Percentiles rank a stretch among this genome's conserved stretches.
Evolutionary conservation across 1,284 basidiomycete genomes (phyloP).

Genomic region (Rhodotorula sp.): DNA sequence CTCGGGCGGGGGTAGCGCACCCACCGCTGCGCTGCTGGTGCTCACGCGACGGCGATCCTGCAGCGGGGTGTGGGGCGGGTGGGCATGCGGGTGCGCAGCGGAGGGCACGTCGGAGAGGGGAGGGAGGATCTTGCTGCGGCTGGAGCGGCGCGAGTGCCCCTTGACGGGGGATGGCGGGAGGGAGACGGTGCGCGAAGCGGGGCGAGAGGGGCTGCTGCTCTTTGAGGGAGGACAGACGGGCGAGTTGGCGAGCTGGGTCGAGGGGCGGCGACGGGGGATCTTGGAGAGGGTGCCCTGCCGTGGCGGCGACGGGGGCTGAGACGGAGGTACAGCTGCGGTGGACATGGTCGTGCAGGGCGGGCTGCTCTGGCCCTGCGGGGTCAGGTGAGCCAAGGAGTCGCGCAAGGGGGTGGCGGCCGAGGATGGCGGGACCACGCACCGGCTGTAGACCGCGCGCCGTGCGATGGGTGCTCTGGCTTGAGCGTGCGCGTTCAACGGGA

Average conservation of each 20-base stretch:
- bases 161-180: background rate
- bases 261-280: conserved; percentile 12
- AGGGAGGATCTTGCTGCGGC: background rate
- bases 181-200: background rate
- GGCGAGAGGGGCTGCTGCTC: background rate
- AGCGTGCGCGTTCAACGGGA: no score
- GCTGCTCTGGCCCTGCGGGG: no score
- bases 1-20: background rate
- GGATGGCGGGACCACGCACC: no score
- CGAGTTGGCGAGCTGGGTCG: background rate
- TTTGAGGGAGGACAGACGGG: no score
- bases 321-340: background rate
- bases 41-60: background rate
- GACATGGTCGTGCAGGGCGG: background rate
- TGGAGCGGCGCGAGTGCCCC: background rate
- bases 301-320: background rate
- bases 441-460: no score
- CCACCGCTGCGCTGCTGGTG: no score
- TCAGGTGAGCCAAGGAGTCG: no score
- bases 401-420: no score
- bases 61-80: background rate
- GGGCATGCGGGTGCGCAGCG: background rate
- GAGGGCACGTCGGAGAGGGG: background rate
- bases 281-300: background rate
- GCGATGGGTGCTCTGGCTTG: no score